phyloP scores from a whole-genome alignment of 2,329 filamentous ascomycete genomes.

The Colletotrichum viniferum region DNA sequence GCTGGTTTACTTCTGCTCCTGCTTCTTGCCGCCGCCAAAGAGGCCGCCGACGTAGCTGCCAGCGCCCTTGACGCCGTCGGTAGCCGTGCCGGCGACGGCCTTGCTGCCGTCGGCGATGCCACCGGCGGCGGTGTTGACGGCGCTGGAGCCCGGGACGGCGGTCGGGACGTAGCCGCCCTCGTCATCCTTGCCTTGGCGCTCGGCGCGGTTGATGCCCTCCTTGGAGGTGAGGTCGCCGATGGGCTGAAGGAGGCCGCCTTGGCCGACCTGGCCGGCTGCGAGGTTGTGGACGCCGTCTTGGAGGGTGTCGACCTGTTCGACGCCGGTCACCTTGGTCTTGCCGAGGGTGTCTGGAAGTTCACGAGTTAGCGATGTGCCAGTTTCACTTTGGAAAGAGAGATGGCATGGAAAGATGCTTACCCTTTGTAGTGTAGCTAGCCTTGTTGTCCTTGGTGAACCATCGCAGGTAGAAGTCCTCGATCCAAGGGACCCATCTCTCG shows the following conservation, averaged over 20 bases:
- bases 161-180: constrained; percentile 51
- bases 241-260: constrained; percentile 70
- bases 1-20: constrained; percentile 23
- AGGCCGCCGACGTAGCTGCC: constrained; percentile 37
- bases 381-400: too few relatives aligned
- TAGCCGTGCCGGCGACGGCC: constrained; percentile 28
- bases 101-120: constrained; percentile 35
- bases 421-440: constrained; percentile 71
- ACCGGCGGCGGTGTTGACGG: constrained; percentile 28
- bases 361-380: neutral
- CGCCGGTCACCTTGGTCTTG: constrained; percentile 72
- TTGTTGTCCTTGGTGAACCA: constrained; percentile 83
- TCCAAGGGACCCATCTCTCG: constrained; percentile 77
- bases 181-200: constrained; percentile 68
- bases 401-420: constrained; percentile 44
- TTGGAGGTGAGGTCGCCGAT: constrained; percentile 66
- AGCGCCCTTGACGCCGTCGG: constrained; percentile 32
- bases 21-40: constrained; percentile 34
- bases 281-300: constrained; percentile 71
- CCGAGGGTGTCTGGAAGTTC: constrained; percentile 61
- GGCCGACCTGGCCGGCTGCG: constrained; percentile 67
- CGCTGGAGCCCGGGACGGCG: constrained; percentile 31
- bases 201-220: constrained; percentile 69
- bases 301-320: constrained; percentile 69
- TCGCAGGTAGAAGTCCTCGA: constrained; percentile 73